Percentiles rank a stretch among this genome's conserved stretches.
Conservation (phyloP, 768 basidiomycete species). For the Hirschioporus abietinus region DNA sequence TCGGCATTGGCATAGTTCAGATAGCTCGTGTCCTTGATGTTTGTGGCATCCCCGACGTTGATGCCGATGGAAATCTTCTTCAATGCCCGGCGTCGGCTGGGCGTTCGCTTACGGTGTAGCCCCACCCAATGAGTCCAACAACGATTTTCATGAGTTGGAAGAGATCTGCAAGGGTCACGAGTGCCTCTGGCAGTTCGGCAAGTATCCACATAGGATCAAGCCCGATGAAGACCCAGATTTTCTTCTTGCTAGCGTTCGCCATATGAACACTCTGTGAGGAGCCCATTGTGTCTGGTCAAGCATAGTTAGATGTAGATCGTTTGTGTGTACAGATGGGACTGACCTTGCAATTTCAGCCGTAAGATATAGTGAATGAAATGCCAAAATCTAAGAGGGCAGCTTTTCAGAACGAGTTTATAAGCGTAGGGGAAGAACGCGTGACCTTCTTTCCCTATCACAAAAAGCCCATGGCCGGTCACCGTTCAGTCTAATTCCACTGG, state of each 20-base stretch:
- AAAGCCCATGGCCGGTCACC: no score
- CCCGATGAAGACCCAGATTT: background rate
- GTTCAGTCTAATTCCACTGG: no score
- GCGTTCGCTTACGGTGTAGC: background rate
- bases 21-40: background rate
- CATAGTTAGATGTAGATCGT: no score
- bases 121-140: background rate
- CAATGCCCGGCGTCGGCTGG: background rate
- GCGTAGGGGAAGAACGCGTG: no score
- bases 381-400: no score
- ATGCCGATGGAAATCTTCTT: background rate
- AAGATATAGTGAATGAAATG: no score
- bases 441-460: no score
- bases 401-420: no score
- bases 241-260: background rate
- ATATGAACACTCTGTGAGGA: background rate
- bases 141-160: background rate
- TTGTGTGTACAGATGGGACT: no score
- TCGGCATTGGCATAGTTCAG: background rate
- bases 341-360: no score
- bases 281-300: background rate
- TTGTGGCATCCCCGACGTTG: background rate
- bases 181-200: background rate
- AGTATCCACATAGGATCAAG: background rate
- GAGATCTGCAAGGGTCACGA: background rate